Evolutionary conservation across 257 asterid genomes (phyloP).

Genomic region (Parsonsia alboflavescens): DNA sequence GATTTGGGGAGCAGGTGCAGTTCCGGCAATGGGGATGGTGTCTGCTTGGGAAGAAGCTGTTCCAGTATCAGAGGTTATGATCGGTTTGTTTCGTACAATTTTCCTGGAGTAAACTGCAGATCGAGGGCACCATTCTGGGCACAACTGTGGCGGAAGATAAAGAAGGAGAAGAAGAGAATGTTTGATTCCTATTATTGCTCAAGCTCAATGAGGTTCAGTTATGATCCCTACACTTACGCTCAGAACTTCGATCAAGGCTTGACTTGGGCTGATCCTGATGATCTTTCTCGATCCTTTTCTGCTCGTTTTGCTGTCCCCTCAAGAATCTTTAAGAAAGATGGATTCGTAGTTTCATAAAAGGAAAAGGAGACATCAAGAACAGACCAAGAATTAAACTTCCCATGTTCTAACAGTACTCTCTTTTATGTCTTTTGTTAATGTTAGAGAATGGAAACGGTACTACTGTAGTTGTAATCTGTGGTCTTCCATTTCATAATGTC

Average conservation of each 20-base stretch:
- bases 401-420: not conserved
- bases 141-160: conserved; percentile 63
- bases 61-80: conserved; percentile 30
- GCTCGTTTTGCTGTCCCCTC: conserved; percentile 69
- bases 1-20: conserved; percentile 32
- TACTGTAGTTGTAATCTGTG: conserved; percentile 5
- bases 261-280: conserved; percentile 38
- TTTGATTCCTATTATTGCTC: conserved; percentile 19
- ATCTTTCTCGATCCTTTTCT: conserved; percentile 61
- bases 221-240: conserved; percentile 58
- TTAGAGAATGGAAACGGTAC: not conserved
- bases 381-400: no score
- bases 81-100: conserved; percentile 23
- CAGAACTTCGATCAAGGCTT: conserved; percentile 65
- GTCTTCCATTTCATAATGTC: not conserved
- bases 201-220: conserved; percentile 48
- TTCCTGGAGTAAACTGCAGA: conserved; percentile 15
- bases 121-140: conserved; percentile 45
- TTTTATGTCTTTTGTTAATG: not conserved
- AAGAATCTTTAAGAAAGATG: conserved; percentile 44
- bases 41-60: conserved; percentile 30
- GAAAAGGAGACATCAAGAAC: not conserved
- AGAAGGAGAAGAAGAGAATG: conserved; percentile 52
- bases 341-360: conserved; percentile 26
- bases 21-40: conserved; percentile 23